Evolutionary conservation across 345 rosid species (phyloP).

Genomic region (Brassica rapa): DNA sequence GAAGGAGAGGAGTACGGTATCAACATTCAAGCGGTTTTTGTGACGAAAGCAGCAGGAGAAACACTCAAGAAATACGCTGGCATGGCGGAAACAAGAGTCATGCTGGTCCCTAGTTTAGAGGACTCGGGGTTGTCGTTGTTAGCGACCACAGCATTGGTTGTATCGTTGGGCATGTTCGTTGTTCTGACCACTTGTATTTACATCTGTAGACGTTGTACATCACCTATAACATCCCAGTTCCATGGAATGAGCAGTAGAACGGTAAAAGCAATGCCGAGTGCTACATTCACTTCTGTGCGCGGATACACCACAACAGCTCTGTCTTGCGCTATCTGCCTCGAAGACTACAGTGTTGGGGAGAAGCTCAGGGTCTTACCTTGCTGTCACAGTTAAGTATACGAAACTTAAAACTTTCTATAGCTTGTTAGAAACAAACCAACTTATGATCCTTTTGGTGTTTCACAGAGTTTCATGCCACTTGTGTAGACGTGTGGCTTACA

Average conservation of each 20-base stretch:
- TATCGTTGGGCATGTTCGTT: slow-evolving; percentile 68
- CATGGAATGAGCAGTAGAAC: slow-evolving; percentile 76
- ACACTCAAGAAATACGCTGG: slow-evolving; percentile 55
- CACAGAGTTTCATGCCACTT: slow-evolving; percentile 77
- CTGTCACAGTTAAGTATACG: slow-evolving; percentile 59
- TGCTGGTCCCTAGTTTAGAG: slow-evolving; percentile 66
- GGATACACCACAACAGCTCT: slow-evolving; percentile 73
- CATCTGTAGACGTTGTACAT: slow-evolving; percentile 61
- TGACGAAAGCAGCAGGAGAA: slow-evolving; percentile 67
- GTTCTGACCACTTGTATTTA: slow-evolving; percentile 68
- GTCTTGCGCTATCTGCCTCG: slow-evolving; percentile 87
- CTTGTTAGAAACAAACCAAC: not conserved
- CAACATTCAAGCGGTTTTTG: slow-evolving; percentile 71
- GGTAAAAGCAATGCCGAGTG: slow-evolving; percentile 91
- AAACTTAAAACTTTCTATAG: not conserved
- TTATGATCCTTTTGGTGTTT: slow-evolving; percentile 12
- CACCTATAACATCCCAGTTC: slow-evolving; percentile 53
- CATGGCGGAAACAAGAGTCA: slow-evolving; percentile 50
- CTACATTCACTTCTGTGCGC: slow-evolving; percentile 60
- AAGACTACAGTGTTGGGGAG: slow-evolving; percentile 84
- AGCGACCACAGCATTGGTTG: slow-evolving; percentile 59
- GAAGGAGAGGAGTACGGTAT: slow-evolving; percentile 64
- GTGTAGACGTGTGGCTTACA: slow-evolving; percentile 90
- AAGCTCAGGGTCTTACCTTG: slow-evolving; percentile 88
- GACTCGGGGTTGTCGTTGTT: slow-evolving; percentile 74